phyloP scores from a whole-genome alignment of 2,329 filamentous ascomycete genomes.

The Fusarium sp. region DNA sequence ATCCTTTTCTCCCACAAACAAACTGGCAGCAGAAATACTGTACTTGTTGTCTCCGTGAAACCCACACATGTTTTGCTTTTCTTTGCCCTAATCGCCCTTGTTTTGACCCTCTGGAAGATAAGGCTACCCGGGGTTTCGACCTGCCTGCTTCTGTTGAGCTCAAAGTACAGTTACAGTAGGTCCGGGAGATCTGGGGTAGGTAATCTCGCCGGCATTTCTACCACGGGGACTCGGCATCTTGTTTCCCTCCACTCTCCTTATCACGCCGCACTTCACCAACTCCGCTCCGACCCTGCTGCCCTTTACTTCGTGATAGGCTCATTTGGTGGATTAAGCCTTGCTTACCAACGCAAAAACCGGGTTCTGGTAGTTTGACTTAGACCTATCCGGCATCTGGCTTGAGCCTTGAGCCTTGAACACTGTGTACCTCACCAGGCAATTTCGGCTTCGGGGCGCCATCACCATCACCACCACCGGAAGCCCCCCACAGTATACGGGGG shows the following conservation, averaged over 20 bases:
- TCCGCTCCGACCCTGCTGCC: slow-evolving; percentile 4
- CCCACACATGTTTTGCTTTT: slow-evolving; percentile 8
- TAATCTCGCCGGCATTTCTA: slow-evolving; percentile 19
- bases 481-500: slow-evolving; percentile 30
- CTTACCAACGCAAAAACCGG: slow-evolving; percentile 19
- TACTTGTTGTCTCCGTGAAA: slow-evolving; percentile 16
- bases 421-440: slow-evolving; percentile 28
- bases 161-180: neutral
- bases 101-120: neutral
- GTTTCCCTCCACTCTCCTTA: neutral
- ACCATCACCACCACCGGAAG: slow-evolving; percentile 23
- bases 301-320: slow-evolving; percentile 9
- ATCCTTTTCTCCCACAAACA: slow-evolving; percentile 22
- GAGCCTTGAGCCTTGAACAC: slow-evolving; percentile 19
- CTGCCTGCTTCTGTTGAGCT: too few species aligned
- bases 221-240: neutral
- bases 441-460: slow-evolving; percentile 31
- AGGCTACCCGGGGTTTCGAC: neutral
- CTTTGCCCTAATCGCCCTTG: neutral
- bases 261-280: neutral
- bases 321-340: neutral
- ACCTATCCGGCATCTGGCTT: slow-evolving; percentile 17
- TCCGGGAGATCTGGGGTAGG: slow-evolving; percentile 21
- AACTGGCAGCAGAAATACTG: slow-evolving; percentile 6
- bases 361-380: slow-evolving; percentile 3